Evolutionary conservation across 257 asterid species (phyloP).

Genomic region (Solanum etuberosum): DNA sequence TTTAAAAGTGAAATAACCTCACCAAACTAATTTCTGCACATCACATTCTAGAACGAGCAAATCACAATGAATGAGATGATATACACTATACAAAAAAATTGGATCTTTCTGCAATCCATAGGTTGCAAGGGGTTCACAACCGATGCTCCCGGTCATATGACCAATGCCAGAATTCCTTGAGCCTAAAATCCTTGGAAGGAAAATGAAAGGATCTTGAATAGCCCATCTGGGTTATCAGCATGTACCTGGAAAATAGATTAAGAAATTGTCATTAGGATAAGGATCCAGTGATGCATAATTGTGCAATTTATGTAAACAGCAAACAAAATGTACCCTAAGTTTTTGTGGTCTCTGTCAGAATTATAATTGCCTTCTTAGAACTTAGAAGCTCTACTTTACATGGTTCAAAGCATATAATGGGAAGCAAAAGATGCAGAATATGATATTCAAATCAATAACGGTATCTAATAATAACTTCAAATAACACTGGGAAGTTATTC

Average conservation of each 20-base stretch:
- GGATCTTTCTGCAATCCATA: background rate
- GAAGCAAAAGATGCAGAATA: background rate
- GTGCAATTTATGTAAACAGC: background rate
- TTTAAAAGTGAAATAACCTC: background rate
- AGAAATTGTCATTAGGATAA: background rate
- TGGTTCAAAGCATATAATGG: background rate
- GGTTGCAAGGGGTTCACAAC: background rate
- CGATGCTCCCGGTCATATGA: background rate
- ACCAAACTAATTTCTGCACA: background rate
- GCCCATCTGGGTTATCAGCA: conserved; percentile 98
- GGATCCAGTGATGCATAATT: background rate
- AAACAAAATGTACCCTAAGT: background rate
- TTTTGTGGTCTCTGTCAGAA: background rate
- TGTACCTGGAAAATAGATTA: conserved; percentile 73
- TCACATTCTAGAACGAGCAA: background rate
- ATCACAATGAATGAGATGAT: background rate
- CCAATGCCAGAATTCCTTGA: background rate
- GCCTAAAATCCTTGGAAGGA: conserved; percentile 77
- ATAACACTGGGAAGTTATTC: background rate
- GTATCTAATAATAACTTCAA: background rate
- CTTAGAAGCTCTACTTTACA: background rate
- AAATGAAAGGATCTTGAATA: conserved; percentile 79
- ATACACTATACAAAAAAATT: background rate
- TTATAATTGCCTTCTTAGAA: background rate
- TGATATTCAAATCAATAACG: background rate